Base-by-base conservation (phyloP, 2,329 filamentous ascomycete genomes). In the Diaporthe sp. region DNA sequence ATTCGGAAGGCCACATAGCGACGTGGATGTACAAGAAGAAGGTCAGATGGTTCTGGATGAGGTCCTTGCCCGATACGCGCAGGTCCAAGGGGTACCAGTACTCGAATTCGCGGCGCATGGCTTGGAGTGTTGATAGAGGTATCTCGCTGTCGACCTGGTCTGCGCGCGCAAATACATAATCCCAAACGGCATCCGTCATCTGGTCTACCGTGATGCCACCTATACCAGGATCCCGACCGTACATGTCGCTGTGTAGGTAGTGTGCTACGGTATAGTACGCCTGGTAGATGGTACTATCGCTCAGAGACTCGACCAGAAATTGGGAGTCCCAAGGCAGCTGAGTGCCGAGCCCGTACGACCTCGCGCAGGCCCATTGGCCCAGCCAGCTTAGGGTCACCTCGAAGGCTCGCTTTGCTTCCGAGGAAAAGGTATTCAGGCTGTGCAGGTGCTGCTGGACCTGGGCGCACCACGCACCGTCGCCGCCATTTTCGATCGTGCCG, bases 391-490 rank as follows among this genome's bases (percentile, higher is more conserved):
- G 25, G 51, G 51, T 55, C 51, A 55, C 51, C 51, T 55, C 51
- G 51, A 55, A 55, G 51, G 51, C 51, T 55, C 51, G 51, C 51
- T 55, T 55, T 55, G 25, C 51, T 55, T 55, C 51, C 51, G 51
- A 55, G 51, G 51, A 31, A 55, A 55, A 55, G 25, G 51, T 55
- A 28, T 55, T 55, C 51, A 55, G n/a, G 51, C 51, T 55, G 51
- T 55, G 51, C 51, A 55, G 51, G 51, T 55, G 51, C 51, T 55
- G 51, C 51, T 55, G 51, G 51, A 55, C 51, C 51, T 55, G 51
- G 51, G 51, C 51, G 58, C 58, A 62, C 58, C 58, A 62, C n/a
- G 31, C 58, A 37, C 58, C 58, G 58, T 62, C 58, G 39, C 58
- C 58, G n/a, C 58, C 58, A 39, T 62, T 62, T 44, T 62, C 58